phyloP scores from a whole-genome alignment of 2,329 filamentous ascomycete species.

The Cercospora sp. region DNA sequence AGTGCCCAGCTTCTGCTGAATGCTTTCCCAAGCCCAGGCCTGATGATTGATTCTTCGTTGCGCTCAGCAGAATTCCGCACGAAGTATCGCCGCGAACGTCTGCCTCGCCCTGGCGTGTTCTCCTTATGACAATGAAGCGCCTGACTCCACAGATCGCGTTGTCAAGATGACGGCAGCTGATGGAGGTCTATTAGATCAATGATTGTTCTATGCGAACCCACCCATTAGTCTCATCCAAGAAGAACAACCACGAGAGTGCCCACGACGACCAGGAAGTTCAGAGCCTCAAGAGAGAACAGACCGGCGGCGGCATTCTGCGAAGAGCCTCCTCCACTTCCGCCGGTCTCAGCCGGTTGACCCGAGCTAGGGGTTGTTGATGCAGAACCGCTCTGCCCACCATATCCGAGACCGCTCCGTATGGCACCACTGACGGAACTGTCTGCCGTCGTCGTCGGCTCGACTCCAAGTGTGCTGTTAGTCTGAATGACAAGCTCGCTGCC shows the following conservation, averaged over 20 bases:
- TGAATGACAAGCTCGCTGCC: slow-evolving; percentile 12
- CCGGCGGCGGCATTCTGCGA: not conserved
- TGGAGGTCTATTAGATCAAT: not conserved
- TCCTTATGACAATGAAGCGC: not conserved
- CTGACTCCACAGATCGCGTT: not conserved
- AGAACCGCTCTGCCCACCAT: slow-evolving; percentile 1
- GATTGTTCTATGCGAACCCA: not conserved
- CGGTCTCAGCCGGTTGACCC: not conserved
- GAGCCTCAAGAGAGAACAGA: slow-evolving; percentile 4
- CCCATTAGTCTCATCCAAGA: not conserved
- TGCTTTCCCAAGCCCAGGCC: not conserved
- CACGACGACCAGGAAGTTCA: slow-evolving; percentile 9
- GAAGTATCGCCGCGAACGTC: not conserved
- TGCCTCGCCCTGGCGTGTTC: not conserved
- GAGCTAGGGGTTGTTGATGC: slow-evolving; percentile 1
- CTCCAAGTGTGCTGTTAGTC: slow-evolving; percentile 9
- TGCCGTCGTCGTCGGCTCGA: slow-evolving; percentile 1
- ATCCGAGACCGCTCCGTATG: slow-evolving; percentile 6
- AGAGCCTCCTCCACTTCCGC: not conserved
- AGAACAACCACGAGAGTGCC: slow-evolving; percentile 3
- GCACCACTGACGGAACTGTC: slow-evolving; percentile 8
- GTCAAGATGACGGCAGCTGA: not conserved
- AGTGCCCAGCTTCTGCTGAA: not conserved
- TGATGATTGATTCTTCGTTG: not conserved
- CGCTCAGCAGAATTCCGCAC: not conserved